These are phyloP conservation scores for Cylindrotheca fusiformis DNA, from an alignment of 108 stramenopile species.

Conservation along the genomic window DNA sequence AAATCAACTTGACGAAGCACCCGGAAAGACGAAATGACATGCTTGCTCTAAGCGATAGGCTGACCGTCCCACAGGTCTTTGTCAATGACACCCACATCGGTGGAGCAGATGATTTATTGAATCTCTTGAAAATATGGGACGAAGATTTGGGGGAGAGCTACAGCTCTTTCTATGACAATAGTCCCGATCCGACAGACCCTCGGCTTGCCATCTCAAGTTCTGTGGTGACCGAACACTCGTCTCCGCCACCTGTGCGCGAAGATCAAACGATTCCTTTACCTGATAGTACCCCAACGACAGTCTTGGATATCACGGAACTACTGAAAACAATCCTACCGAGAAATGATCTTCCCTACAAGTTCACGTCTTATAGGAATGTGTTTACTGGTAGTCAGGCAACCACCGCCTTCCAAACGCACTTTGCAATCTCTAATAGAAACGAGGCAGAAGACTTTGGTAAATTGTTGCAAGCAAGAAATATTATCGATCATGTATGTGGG, in stretches of 20 bases:
- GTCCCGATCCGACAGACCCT: conserved; percentile 17
- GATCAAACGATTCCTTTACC: conserved; percentile 18
- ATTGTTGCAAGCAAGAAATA: conserved; percentile 14
- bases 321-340: conserved; percentile 33
- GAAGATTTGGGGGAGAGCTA: conserved; percentile 9
- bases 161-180: neutral
- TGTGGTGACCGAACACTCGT: neutral
- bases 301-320: conserved; percentile 35
- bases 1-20: conserved; percentile 30
- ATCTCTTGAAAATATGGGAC: conserved; percentile 39
- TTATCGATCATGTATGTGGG: conserved; percentile 13
- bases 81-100: conserved; percentile 45
- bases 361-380: conserved; percentile 22
- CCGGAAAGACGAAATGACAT: conserved; percentile 43
- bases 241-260: conserved; percentile 6
- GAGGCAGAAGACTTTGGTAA: conserved; percentile 34
- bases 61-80: conserved; percentile 52
- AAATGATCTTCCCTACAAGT: conserved; percentile 14
- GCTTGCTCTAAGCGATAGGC: conserved; percentile 27
- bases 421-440: neutral
- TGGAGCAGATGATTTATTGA: conserved; percentile 41
- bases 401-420: conserved; percentile 1
- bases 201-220: conserved; percentile 16
- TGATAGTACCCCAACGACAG: conserved; percentile 28
- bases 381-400: conserved; percentile 39